Base-by-base conservation (phyloP, 2,329 filamentous ascomycete genomes). In the Diaporthe eres region DNA sequence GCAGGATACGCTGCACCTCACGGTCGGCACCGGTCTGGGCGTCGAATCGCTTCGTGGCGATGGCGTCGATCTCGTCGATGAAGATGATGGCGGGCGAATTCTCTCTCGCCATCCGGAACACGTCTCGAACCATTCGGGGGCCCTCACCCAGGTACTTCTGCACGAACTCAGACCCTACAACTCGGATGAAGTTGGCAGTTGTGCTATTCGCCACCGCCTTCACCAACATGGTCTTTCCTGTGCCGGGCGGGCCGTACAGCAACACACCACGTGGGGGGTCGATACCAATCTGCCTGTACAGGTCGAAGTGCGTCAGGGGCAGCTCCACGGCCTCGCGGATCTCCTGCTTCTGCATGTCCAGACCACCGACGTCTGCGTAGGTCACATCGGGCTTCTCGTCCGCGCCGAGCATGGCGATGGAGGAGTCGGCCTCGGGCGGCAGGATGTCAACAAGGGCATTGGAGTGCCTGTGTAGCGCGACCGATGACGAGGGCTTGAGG, bases 321-420 rank as follows among this genome's bases (percentile, higher is more conserved):
- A 99, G 89, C 89, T 99, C 97, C 72, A 99, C 97, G 15, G 97
- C 97, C 87, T 99, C 97, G 79, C 97, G 92, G 79, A 99, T 99
- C 86, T 99, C 97, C 87, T 99, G 97, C 89, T 99, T 99, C 87
- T 99, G 97, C 97, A 99, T 99, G 82, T 99, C 97, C 79, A 98
- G 87, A 67, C 97, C 97, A 88, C 97, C 97, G 77, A 99, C 97
- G 85, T 99, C 97, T 77, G 96, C 96, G 82, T 99, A 99, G 58
- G 96, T 98, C 76, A 99, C 95, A 85, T 99, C 97, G 47, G 97
- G 97, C 90, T 98, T 99, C 90, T 99, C 97, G 82, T 98, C 94
- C 75, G 93, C 91, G 77, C 96, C 96, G 22, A 99, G 91, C 97
- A 99, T 99, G 79, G 97, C 97, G 84, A 99, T 99, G 53, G 96